Evolutionary conservation across 495 filamentous ascomycete species (phyloP), one percentile per base, ranked within the genome.

Genomic region (Penicillium macrosclerotiorum): DNA sequence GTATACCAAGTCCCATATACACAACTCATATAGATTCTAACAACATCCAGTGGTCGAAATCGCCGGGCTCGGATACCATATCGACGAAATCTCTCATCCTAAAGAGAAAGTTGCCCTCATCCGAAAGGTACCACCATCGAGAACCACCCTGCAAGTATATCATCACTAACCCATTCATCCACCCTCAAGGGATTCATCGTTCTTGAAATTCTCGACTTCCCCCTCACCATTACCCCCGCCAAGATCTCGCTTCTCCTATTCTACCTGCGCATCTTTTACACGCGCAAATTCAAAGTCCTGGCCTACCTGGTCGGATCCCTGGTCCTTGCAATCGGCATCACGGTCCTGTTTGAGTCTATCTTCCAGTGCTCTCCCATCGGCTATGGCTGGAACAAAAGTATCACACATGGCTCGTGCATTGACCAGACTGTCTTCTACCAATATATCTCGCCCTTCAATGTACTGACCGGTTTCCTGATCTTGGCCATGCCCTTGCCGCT

Each of bases 401-500:
- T 51, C 16, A n/a, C 24, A 7, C 37, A 31, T 0, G 69, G 65
- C 13, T 35, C 37, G 3, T 70, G 68, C 38, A 48, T 62, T 17
- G 32, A 68, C 31, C 58, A 69, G 30, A 46, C 51, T 16, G 29
- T 41, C 1, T 51, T 67, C n/a, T 66, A 68, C 19, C 58, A 62
- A 2, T 57, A 38, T 14, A 54, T 69, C 1, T 64, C 57, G 12
- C 52, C 64, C 1, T 36, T 59, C 31, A 64, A 71, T 46, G 39
- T 68, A 6, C 5, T 66, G 5, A 55, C 63, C 3, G 72, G 74
- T 33, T 43, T 73, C 22, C 25, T 59, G 39, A 63, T 71, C 18
- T 59, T 69, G n/a, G 39, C 62, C 4, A 54, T 72, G 45, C 75
- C 69, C 9, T 60, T 79, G 59, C 75, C 66, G n/a, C 56, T 71